Conservation (phyloP, 2,329 filamentous ascomycete species). For the Fusarium nurragi region DNA sequence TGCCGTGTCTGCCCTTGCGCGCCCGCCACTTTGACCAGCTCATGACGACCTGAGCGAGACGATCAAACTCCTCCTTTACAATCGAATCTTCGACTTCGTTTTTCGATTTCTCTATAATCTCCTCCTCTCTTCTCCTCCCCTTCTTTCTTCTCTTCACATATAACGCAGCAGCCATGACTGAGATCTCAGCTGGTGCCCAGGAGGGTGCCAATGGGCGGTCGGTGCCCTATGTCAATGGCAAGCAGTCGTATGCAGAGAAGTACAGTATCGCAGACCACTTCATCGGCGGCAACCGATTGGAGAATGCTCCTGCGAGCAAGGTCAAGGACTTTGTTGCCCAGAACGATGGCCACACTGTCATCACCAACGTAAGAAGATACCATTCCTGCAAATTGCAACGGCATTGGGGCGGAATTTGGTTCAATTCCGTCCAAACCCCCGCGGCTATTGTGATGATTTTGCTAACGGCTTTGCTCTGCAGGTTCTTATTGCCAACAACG, state of each 20-base stretch:
- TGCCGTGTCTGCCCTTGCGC: slow-evolving; percentile 30
- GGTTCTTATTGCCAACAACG: slow-evolving; percentile 99
- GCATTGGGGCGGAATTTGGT: neutral
- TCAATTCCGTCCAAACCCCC: slow-evolving; percentile 13
- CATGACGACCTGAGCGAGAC: slow-evolving; percentile 45
- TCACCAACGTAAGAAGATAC: slow-evolving; percentile 81
- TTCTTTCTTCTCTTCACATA: slow-evolving; percentile 30
- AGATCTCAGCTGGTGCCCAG: slow-evolving; percentile 53
- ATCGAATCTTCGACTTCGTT: slow-evolving; percentile 21
- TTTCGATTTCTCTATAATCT: slow-evolving; percentile 32
- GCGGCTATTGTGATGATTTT: neutral
- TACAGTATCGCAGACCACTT: slow-evolving; percentile 90
- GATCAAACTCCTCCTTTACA: slow-evolving; percentile 25
- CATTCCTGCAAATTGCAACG: neutral
- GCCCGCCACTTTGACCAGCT: slow-evolving; percentile 37
- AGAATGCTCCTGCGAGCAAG: slow-evolving; percentile 81
- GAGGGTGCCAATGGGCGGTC: slow-evolving; percentile 58
- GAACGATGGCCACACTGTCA: slow-evolving; percentile 95
- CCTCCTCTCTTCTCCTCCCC: neutral
- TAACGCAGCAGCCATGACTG: slow-evolving; percentile 57
- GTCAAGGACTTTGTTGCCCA: slow-evolving; percentile 96
- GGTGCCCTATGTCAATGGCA: slow-evolving; percentile 65
- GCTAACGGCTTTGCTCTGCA: slow-evolving; percentile 52
- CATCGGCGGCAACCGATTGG: slow-evolving; percentile 91
- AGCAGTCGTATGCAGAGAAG: slow-evolving; percentile 78